Conservation (phyloP, 2,329 filamentous ascomycete genomes). For the Neofusicoccum kwambonambiense region DNA sequence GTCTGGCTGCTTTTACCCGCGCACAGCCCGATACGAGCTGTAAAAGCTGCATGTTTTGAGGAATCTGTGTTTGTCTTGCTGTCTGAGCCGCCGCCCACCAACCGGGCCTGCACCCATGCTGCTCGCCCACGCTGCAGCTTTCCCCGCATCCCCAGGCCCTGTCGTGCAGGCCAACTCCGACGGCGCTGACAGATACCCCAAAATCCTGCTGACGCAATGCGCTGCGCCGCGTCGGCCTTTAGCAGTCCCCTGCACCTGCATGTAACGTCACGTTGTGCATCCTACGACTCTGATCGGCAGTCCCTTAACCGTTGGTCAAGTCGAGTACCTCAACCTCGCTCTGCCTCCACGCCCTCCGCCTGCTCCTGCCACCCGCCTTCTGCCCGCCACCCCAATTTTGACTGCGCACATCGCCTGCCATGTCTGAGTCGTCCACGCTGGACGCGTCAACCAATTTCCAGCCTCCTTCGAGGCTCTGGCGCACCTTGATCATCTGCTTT, state of each 20-base stretch:
- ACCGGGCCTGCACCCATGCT: not conserved
- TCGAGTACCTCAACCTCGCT: conserved; percentile 38
- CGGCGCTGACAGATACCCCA: not conserved
- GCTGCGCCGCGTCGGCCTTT: not conserved
- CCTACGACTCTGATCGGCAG: not conserved
- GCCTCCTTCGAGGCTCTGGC: conserved; percentile 32
- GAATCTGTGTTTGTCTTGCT: too few relatives aligned
- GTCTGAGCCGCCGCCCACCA: not conserved
- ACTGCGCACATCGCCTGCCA: conserved; percentile 37
- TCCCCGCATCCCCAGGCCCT: conserved; percentile 6
- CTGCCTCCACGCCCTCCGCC: conserved; percentile 33
- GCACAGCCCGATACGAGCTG: not conserved
- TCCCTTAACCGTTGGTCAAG: conserved; percentile 23
- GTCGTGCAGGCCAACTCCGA: not conserved
- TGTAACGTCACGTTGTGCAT: conserved; percentile 3
- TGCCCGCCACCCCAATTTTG: not conserved
- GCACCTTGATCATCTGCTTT: conserved; percentile 20
- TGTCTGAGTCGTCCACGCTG: conserved; percentile 21
- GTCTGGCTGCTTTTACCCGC: not conserved
- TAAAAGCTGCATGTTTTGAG: not conserved
- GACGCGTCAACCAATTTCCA: conserved; percentile 32
- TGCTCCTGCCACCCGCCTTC: not conserved
- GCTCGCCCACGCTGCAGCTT: not conserved
- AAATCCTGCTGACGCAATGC: not conserved
- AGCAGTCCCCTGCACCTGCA: not conserved